Evolutionary conservation across 2,329 filamentous ascomycete species (phyloP).

Genomic region (Zymoseptoria brevis): DNA sequence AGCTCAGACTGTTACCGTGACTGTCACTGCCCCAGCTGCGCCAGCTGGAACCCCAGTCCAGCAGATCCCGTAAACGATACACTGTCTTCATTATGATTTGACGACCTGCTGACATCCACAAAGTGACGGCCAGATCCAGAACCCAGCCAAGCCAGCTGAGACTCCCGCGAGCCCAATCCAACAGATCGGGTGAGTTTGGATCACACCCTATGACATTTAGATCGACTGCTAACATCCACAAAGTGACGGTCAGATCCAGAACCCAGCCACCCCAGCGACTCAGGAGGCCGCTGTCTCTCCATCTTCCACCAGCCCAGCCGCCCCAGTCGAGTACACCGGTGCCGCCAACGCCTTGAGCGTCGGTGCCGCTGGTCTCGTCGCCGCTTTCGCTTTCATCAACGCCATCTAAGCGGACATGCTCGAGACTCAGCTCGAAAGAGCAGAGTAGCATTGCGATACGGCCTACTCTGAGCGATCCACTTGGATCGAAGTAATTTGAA

Average conservation of each 20-base stretch:
- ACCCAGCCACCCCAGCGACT: background rate
- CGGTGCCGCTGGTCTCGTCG: background rate
- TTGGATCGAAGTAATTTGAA: background rate
- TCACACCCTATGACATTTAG: background rate
- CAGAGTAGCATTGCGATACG: background rate
- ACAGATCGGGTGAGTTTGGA: background rate
- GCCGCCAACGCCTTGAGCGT: conserved; percentile 1
- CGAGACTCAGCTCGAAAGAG: background rate
- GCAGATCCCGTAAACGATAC: background rate
- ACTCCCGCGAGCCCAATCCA: background rate
- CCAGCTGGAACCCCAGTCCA: background rate
- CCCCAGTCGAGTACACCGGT: conserved; percentile 7
- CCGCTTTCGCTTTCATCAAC: background rate
- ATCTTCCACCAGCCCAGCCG: background rate
- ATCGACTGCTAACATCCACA: background rate
- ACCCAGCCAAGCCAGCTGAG: background rate
- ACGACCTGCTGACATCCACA: background rate
- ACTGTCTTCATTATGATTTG: too few relatives aligned
- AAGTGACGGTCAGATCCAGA: background rate
- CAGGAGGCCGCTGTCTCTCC: background rate
- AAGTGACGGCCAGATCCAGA: background rate
- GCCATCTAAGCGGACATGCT: background rate
- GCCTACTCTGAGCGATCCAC: background rate
- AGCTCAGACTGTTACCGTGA: background rate
- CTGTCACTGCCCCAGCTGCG: too few relatives aligned